Evolutionary conservation across 2,329 filamentous ascomycete genomes (phyloP).

Genomic region (Sclerotinia nivalis): DNA sequence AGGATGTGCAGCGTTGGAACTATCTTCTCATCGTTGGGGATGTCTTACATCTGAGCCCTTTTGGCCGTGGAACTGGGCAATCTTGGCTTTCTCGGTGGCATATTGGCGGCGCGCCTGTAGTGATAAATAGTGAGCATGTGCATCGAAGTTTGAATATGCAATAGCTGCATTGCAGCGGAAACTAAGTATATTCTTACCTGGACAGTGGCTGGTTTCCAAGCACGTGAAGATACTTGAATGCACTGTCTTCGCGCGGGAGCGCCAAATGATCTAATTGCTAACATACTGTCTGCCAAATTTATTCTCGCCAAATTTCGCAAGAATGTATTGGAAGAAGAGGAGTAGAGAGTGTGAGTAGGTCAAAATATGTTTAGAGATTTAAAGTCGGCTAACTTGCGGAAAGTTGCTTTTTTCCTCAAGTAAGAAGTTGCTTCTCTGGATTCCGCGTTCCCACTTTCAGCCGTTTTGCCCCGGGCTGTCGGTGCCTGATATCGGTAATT

Average conservation of each 20-base stretch:
- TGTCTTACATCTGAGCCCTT: slow-evolving; percentile 81
- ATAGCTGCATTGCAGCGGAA: slow-evolving; percentile 25
- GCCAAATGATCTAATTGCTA: slow-evolving; percentile 77
- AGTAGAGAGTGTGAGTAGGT: slow-evolving; percentile 26
- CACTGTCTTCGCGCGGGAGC: slow-evolving; percentile 75
- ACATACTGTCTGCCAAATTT: slow-evolving; percentile 60
- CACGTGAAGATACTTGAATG: slow-evolving; percentile 67
- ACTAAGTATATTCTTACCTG: slow-evolving; percentile 53
- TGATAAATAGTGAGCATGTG: slow-evolving; percentile 31
- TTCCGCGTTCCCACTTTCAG: slow-evolving; percentile 24
- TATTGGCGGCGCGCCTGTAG: slow-evolving; percentile 60
- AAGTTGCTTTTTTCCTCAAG: slow-evolving; percentile 27
- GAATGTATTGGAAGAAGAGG: slow-evolving; percentile 8
- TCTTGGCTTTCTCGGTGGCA: slow-evolving; percentile 62
- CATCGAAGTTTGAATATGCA: slow-evolving; percentile 12
- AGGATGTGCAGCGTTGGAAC: neutral
- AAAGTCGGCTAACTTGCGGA: slow-evolving; percentile 25
- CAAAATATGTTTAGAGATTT: slow-evolving; percentile 25
- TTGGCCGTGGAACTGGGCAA: slow-evolving; percentile 90
- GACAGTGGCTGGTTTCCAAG: slow-evolving; percentile 50
- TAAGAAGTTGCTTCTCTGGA: slow-evolving; percentile 22
- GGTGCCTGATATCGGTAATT: slow-evolving; percentile 18
- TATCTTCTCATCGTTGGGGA: slow-evolving; percentile 25
- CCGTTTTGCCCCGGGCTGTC: slow-evolving; percentile 10
- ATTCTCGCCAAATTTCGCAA: slow-evolving; percentile 13